phyloP scores from a whole-genome alignment of 352 stramenopile species.

The Globisporangium iwayamae region DNA sequence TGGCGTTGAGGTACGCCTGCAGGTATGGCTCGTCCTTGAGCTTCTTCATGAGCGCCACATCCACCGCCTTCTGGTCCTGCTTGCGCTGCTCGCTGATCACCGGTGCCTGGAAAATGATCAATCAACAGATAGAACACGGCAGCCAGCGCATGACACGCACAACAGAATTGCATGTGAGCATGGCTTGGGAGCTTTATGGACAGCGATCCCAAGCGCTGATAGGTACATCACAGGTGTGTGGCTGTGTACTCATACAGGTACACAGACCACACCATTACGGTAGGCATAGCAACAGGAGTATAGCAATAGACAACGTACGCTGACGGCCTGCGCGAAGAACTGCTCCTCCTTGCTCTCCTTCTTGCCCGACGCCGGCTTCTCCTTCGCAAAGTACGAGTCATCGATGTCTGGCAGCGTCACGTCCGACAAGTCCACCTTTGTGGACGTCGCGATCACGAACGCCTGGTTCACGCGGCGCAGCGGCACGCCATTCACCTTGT shows the following conservation, averaged over 20 bases:
- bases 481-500: slow-evolving; percentile 99
- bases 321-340: slow-evolving; percentile 94
- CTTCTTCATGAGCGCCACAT: slow-evolving; percentile 89
- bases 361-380: slow-evolving; percentile 55
- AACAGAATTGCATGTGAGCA: slow-evolving; percentile 16
- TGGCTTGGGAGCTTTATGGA: slow-evolving; percentile 75
- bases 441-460: slow-evolving; percentile 98
- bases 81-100: slow-evolving; percentile 97
- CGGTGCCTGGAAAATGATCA: slow-evolving; percentile 52
- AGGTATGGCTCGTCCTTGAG: slow-evolving; percentile 90
- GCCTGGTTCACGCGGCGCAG: slow-evolving; percentile 98
- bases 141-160: not conserved
- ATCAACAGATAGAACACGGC: slow-evolving; percentile 3
- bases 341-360: slow-evolving; percentile 95
- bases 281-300: not conserved
- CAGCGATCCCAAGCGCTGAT: slow-evolving; percentile 91
- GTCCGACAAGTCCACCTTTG: slow-evolving; percentile 93
- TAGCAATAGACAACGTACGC: slow-evolving; percentile 43
- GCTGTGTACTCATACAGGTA: not conserved
- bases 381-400: slow-evolving; percentile 97
- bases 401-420: slow-evolving; percentile 92
- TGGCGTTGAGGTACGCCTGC: slow-evolving; percentile 98
- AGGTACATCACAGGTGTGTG: not conserved
- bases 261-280: not conserved
- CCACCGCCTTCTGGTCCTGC: slow-evolving; percentile 98